Conservation (phyloP, 2,329 filamentous ascomycete genomes). For the Colletotrichum sp. region DNA sequence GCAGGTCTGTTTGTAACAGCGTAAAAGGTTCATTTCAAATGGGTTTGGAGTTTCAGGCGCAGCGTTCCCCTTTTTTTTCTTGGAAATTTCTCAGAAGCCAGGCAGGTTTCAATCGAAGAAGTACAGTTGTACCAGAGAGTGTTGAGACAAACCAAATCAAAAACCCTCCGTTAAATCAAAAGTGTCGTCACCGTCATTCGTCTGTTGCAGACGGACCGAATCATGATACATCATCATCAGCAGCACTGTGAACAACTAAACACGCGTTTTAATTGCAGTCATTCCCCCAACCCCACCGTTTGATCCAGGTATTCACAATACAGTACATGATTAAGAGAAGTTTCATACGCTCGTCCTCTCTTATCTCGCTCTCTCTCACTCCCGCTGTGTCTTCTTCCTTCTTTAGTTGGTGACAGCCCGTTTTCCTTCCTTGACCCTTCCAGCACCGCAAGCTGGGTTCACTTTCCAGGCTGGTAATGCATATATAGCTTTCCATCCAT, state of each 20-base stretch:
- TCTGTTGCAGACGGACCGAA: background rate
- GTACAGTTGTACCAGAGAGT: background rate
- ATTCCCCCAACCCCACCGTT: background rate
- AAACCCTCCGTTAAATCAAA: background rate
- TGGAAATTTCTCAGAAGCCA: background rate
- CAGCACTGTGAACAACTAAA: background rate
- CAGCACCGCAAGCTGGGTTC: background rate
- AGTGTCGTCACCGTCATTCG: background rate
- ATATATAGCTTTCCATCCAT: background rate
- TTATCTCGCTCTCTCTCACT: background rate
- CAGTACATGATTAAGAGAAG: constrained; percentile 18
- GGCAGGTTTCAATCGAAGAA: background rate
- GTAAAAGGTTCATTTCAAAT: background rate
- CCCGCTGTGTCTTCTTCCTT: background rate
- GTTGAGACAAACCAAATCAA: background rate
- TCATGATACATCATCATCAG: background rate
- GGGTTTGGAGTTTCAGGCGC: background rate
- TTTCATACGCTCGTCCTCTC: constrained; percentile 13
- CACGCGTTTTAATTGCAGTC: constrained; percentile 9
- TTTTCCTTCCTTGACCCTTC: background rate
- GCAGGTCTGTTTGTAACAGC: background rate
- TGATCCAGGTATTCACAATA: constrained; percentile 22
- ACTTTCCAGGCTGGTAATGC: background rate
- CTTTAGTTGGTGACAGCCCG: background rate
- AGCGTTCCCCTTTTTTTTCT: background rate